Evolutionary conservation across 192 early-diverging fungal genomes (phyloP).

Genomic region (Pecoramyces ruminantium): DNA sequence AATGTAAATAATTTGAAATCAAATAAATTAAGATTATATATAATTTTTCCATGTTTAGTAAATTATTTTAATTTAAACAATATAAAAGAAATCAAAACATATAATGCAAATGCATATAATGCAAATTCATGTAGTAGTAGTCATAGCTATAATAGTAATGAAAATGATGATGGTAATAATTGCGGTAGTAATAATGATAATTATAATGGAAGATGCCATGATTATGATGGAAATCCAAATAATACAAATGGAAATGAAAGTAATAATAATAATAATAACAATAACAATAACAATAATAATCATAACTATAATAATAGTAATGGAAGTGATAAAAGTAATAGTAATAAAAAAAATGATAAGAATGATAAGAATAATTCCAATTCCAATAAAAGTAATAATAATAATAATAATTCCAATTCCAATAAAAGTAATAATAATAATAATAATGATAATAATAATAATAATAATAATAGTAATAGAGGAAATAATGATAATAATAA

Average conservation of each 20-base stretch:
- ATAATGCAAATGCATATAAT: neutral
- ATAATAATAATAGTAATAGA: neutral
- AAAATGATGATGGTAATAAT: neutral
- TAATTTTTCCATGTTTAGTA: neutral
- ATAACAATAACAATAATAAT: neutral
- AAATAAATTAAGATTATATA: neutral
- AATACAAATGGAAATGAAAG: neutral
- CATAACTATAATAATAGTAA: neutral
- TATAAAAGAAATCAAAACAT: neutral
- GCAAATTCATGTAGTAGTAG: neutral
- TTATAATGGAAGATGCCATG: neutral
- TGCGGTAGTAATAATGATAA: neutral
- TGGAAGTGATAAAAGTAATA: neutral
- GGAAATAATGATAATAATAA: neutral
- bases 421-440: too few relatives aligned
- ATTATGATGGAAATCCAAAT: neutral
- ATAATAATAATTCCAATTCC: too few relatives aligned
- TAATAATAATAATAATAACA: neutral
- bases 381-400: neutral
- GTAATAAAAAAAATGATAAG: neutral
- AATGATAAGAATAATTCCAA: neutral
- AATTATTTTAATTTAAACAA: neutral
- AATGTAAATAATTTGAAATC: neutral
- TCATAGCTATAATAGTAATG: neutral
- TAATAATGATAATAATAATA: neutral